Conservation (phyloP, 2,329 filamentous ascomycete genomes). For the Aspergillus calidoustus region DNA sequence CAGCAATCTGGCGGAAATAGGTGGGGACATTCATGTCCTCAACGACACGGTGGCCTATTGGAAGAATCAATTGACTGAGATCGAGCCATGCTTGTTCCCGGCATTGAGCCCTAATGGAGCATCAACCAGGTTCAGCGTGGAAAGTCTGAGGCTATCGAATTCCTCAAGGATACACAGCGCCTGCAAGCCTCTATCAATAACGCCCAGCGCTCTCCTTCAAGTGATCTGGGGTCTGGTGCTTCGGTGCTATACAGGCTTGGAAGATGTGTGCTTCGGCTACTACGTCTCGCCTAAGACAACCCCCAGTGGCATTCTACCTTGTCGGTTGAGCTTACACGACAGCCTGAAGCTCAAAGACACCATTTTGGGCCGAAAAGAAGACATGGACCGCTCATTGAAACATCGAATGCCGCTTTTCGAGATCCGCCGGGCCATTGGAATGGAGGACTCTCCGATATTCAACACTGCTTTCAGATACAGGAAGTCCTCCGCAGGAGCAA, state of each 20-base stretch:
- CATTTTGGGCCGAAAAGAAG: conserved; percentile 27
- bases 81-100: conserved; percentile 55
- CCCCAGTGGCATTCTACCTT: conserved; percentile 23
- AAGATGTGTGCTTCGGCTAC: conserved; percentile 54
- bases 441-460: conserved; percentile 32
- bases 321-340: conserved; percentile 33
- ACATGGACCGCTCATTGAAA: conserved; percentile 25
- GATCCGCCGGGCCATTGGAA: conserved; percentile 32
- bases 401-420: conserved; percentile 29
- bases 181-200: conserved; percentile 27
- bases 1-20: conserved; percentile 28
- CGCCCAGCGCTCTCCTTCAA: conserved; percentile 37
- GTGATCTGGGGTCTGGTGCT: conserved; percentile 52
- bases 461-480: conserved; percentile 36
- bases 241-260: conserved; percentile 47
- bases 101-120: conserved; percentile 23
- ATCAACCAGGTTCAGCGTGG: conserved; percentile 15
- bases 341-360: conserved; percentile 27
- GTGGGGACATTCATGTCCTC: conserved; percentile 28
- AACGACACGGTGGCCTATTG: conserved; percentile 48
- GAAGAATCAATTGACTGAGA: conserved; percentile 49
- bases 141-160: conserved; percentile 27
- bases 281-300: conserved; percentile 38
- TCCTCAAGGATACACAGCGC: conserved; percentile 29
- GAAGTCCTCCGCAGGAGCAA: neutral